Conservation (phyloP, 139 green algal genomes). For the Microglena sp. region DNA sequence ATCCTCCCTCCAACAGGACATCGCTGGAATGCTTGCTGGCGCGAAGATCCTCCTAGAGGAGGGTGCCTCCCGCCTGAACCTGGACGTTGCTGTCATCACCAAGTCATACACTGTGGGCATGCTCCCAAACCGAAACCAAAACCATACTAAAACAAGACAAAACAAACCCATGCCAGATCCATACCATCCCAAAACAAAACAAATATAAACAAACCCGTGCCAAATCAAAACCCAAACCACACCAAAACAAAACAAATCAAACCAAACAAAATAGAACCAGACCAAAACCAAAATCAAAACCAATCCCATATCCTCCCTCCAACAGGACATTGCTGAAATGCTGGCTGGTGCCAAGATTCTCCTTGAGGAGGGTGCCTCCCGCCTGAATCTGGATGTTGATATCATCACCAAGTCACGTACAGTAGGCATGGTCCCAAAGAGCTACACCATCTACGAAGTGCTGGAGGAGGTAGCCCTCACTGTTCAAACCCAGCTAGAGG, state of each 20-base stretch:
- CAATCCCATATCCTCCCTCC: too few relatives aligned
- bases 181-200: too few relatives aligned
- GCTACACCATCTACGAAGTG: conserved; percentile 24
- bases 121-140: too few relatives aligned
- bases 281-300: too few relatives aligned
- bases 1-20: conserved; percentile 26
- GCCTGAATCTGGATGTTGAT: conserved; percentile 37
- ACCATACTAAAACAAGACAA: too few relatives aligned
- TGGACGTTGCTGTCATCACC: too few relatives aligned
- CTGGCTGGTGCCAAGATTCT: conserved; percentile 30
- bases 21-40: conserved; percentile 36
- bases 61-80: conserved; percentile 41
- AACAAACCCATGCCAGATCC: too few relatives aligned
- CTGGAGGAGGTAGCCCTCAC: conserved; percentile 90
- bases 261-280: too few relatives aligned
- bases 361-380: conserved; percentile 43
- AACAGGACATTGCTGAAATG: not conserved
- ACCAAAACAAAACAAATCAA: too few relatives aligned
- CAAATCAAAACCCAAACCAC: too few relatives aligned
- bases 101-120: too few relatives aligned
- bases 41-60: conserved; percentile 48
- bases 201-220: too few relatives aligned
- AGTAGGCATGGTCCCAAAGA: conserved; percentile 68
- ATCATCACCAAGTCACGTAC: conserved; percentile 81
- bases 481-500: conserved; percentile 61